Evolutionary conservation across 164 flowering plant genomes (phyloP), one percentile per base, ranked within the genome.

Genomic region (Buxus sempervirens): DNA sequence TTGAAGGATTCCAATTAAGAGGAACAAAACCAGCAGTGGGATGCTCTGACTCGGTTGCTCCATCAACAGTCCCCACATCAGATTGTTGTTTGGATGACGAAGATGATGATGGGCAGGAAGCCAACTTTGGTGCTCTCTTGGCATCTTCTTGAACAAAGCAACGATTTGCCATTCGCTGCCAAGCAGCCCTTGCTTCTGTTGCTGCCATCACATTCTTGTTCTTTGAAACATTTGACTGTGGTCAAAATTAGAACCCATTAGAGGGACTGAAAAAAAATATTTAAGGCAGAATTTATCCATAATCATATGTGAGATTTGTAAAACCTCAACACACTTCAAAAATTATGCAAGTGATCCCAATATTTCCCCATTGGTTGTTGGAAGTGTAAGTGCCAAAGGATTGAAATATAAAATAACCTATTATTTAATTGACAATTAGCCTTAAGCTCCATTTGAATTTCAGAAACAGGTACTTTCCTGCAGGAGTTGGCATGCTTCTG

Each of bases 61-160:
- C 57, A 72, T 74, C 79, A 59, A 75, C 76, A 12, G 67, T 65
- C 26, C 71, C 65, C 18, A 45, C 58, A 54, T 73, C 80, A 45
- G 57, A 58, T 20, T 69, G 76, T 5, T 61, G 61, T 66, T 75
- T 79, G 38, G 82, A 75, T 28, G 77, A 66, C 60, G 84, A 75
- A 26, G 80, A 71, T 23, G 85, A 68, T 21, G 89, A 80, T 59
- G 84, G 87, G 76, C 88, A 84, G 71, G 80, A 80, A 54, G 88
- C 88, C 72, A 86, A 67, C 62, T 85, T 84, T 36, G 92, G 88
- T 76, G 90, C 90, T 78, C 89, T 84, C 60, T 87, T 86, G 60
- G 85, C 99, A 82, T 96, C 99, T 82, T 92, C 96, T 76, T 93
- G 97, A 54, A 89, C 95, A 75, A 95, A 88, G 75, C 84, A 92